Conservation (phyloP, 2,329 filamentous ascomycete species). For the Cladophialophora immunda region DNA sequence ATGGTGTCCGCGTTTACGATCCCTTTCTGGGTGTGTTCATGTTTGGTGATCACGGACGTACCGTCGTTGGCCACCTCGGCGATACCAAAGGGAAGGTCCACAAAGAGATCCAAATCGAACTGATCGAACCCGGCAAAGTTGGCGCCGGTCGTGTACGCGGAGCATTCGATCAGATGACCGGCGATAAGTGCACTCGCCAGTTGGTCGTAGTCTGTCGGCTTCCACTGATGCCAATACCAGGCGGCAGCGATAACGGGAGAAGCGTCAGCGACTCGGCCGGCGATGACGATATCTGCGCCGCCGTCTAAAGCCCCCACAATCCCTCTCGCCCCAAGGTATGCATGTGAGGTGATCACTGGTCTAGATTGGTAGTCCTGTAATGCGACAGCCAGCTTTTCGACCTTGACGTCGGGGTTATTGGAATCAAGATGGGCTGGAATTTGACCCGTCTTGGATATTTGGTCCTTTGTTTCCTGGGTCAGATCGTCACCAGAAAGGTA, state of each 20-base stretch:
- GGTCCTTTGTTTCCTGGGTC: conserved; percentile 43
- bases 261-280: conserved; percentile 58
- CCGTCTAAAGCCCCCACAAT: conserved; percentile 42
- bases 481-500: conserved; percentile 10
- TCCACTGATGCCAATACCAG: conserved; percentile 65
- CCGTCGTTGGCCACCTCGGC: conserved; percentile 59
- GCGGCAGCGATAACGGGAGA: conserved; percentile 65
- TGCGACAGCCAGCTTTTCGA: conserved; percentile 44
- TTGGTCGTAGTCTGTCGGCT: conserved; percentile 55
- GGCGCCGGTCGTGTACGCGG: conserved; percentile 62
- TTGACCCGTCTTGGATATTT: conserved; percentile 40
- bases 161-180: conserved; percentile 64
- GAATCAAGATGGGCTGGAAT: conserved; percentile 50
- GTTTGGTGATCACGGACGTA: conserved; percentile 59
- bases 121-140: conserved; percentile 63
- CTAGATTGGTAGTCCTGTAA: conserved; percentile 43
- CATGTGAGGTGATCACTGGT: conserved; percentile 56
- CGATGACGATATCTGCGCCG: conserved; percentile 52
- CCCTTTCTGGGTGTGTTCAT: conserved; percentile 52
- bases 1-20: conserved; percentile 53
- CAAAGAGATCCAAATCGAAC: conserved; percentile 48
- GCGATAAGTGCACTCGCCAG: conserved; percentile 62
- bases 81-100: conserved; percentile 59
- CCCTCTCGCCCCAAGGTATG: conserved; percentile 61
- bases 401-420: conserved; percentile 43